Conservation (phyloP, 345 rosid species). For the Microthlaspi erraticum region DNA sequence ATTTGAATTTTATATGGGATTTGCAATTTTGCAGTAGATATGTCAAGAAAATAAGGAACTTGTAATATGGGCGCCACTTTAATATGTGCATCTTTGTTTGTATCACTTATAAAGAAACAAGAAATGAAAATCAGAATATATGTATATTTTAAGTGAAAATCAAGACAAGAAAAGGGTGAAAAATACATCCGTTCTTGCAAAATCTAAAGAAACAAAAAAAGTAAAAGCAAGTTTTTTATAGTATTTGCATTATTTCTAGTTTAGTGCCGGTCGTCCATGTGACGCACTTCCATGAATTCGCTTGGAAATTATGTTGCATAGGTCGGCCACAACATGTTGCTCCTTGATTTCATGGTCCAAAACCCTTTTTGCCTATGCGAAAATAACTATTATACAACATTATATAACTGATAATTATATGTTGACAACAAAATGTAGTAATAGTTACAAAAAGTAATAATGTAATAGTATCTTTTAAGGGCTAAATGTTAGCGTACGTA, state of each 20-base stretch:
- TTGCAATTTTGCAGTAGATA: not conserved
- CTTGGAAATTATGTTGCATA: slow-evolving; percentile 19
- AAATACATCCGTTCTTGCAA: too few relatives aligned
- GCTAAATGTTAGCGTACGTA: too few relatives aligned
- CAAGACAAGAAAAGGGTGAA: too few relatives aligned
- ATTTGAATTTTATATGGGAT: not conserved
- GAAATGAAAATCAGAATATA: too few relatives aligned
- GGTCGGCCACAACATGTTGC: slow-evolving; percentile 29
- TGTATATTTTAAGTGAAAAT: too few relatives aligned
- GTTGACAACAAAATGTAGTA: too few relatives aligned
- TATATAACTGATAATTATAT: too few relatives aligned
- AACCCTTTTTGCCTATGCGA: not conserved
- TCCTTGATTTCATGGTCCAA: slow-evolving; percentile 34
- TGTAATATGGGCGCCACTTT: too few relatives aligned
- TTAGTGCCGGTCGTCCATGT: slow-evolving; percentile 1
- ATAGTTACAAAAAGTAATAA: too few relatives aligned
- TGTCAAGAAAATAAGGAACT: not conserved
- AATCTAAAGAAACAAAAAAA: not conserved
- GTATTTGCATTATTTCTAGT: slow-evolving; percentile 20
- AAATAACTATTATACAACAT: too few relatives aligned
- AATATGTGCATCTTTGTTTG: not conserved
- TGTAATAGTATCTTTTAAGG: too few relatives aligned
- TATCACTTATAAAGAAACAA: not conserved
- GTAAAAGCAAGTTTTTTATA: not conserved
- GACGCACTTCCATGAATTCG: slow-evolving; percentile 35